Evolutionary conservation across 352 stramenopile species (phyloP), one percentile per base, ranked within the genome.

Genomic region (Phytopythium aichiense): DNA sequence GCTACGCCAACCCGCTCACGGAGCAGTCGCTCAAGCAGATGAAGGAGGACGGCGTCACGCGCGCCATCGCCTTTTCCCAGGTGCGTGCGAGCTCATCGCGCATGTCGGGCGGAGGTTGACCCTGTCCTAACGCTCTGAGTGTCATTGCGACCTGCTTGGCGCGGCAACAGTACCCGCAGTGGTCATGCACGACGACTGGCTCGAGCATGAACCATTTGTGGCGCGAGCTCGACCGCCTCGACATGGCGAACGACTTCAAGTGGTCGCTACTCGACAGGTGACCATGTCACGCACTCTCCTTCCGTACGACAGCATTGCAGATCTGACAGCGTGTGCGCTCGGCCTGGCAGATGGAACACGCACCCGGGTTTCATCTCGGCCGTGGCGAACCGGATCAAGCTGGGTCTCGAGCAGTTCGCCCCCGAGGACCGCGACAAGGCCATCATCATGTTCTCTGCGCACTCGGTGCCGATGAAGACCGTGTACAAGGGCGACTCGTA

Each of bases 1-100:
- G 97, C 49, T 99, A 99, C 72, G 98, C 96, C 65, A 92, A 99
- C 61, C 97, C 97, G 28, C 92, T 98, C 65, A 99, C 97, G 9
- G 96, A 99, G 69, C 79, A 92, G 40, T 97, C 96, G n/a, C 72
- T 99, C 49, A 83, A 94, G 60, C 71, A 98, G 71, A 99, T 99
- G 86, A 87, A 93, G 59, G 72, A 82, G 16, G 97, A 99, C 66
- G 89, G 86, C 37, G 91, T 99, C 18, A 92, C 98, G 57, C 88
- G 91, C n/a, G 81, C 98, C n/a, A 91, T 99, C 30, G 94, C 98
- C 31, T 89, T 99, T 54, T 98, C 97, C 22, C 87, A 99, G 65
- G 75, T 79, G 64, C 16, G 25, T 20, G 28, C 28, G 28, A 18
- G 15, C 18, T 33, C 56, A 15, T 40, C 20, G 9, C 20, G 40